phyloP scores from a whole-genome alignment of 139 green algal species.

The Chlamydomonas schloesseri region DNA sequence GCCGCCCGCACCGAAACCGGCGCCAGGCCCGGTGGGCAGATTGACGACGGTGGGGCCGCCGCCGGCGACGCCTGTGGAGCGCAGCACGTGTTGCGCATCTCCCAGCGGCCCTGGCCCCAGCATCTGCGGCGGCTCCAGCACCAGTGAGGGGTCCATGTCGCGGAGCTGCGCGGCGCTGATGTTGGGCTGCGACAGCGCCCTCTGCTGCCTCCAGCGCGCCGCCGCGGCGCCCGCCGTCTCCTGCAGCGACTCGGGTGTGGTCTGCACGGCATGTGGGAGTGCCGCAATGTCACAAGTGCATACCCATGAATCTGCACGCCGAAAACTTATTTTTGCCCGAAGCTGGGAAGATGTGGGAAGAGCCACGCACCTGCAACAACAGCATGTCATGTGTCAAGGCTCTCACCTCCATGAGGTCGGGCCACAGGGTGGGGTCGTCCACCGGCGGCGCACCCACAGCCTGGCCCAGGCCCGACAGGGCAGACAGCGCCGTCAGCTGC shows the following conservation, averaged over 20 bases:
- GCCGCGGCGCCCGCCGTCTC: not conserved
- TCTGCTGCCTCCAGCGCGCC: conserved; percentile 16
- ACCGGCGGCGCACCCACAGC: not conserved
- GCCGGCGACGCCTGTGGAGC: not conserved
- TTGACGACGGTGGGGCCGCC: not conserved
- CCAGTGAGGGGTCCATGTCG: not conserved
- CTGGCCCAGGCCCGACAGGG: not conserved
- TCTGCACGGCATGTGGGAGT: too few species aligned
- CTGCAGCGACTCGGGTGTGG: conserved; percentile 14
- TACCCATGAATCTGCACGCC: too few species aligned
- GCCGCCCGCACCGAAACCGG: too few species aligned
- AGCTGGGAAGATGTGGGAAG: too few species aligned
- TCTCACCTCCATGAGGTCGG: conserved; percentile 30
- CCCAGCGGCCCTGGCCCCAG: conserved; percentile 16
- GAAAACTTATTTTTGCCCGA: too few species aligned
- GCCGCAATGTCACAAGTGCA: too few species aligned
- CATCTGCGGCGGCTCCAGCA: conserved; percentile 11
- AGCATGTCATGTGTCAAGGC: too few species aligned
- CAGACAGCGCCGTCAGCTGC: conserved; percentile 11
- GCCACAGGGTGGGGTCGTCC: conserved; percentile 20
- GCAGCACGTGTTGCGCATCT: conserved; percentile 12
- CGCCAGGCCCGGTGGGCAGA: too few species aligned
- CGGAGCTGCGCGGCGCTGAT: not conserved
- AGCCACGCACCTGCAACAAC: too few species aligned
- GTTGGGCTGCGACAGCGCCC: conserved; percentile 12